These are phyloP conservation scores for Melanomma pulvis-pyrius DNA, from an alignment of 495 filamentous ascomycete genomes.

Conservation along the genomic window DNA sequence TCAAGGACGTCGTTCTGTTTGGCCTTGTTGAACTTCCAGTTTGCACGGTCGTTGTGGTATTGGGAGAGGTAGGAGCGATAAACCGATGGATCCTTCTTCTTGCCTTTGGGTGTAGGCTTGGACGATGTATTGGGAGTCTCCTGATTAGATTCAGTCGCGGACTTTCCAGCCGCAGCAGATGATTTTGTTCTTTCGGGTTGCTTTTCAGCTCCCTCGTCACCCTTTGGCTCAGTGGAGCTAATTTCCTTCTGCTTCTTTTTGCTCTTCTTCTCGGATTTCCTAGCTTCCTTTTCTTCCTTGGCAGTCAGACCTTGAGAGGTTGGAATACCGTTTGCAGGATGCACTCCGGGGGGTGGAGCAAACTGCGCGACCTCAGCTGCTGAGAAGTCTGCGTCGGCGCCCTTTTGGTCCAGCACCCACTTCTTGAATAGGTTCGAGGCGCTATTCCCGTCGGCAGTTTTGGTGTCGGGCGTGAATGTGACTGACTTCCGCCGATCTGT, in stretches of 20 bases:
- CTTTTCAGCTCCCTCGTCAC: neutral
- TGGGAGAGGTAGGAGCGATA: constrained; percentile 72
- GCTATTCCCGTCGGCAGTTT: constrained; percentile 60
- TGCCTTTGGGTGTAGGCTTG: constrained; percentile 22
- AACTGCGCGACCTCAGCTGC: constrained; percentile 31
- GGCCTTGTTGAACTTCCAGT: constrained; percentile 94
- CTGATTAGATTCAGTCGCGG: neutral
- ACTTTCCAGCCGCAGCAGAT: neutral
- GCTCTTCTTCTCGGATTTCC: neutral
- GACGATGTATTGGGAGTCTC: neutral
- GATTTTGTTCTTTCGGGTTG: neutral
- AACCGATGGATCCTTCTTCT: constrained; percentile 29
- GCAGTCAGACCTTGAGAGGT: neutral
- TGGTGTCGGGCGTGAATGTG: constrained; percentile 72
- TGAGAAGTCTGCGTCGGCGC: constrained; percentile 32
- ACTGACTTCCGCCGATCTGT: constrained; percentile 66
- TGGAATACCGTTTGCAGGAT: constrained; percentile 30
- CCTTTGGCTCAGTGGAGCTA: constrained; percentile 5
- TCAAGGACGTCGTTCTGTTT: constrained; percentile 81
- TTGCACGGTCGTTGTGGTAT: constrained; percentile 65
- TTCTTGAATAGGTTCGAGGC: constrained; percentile 46
- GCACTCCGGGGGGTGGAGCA: constrained; percentile 23
- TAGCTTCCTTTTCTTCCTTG: constrained; percentile 2
- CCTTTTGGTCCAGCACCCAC: constrained; percentile 49
- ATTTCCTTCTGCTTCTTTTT: constrained; percentile 28